Evolutionary conservation across 345 rosid species (phyloP).

Genomic region (Sonneratia caseolaris): DNA sequence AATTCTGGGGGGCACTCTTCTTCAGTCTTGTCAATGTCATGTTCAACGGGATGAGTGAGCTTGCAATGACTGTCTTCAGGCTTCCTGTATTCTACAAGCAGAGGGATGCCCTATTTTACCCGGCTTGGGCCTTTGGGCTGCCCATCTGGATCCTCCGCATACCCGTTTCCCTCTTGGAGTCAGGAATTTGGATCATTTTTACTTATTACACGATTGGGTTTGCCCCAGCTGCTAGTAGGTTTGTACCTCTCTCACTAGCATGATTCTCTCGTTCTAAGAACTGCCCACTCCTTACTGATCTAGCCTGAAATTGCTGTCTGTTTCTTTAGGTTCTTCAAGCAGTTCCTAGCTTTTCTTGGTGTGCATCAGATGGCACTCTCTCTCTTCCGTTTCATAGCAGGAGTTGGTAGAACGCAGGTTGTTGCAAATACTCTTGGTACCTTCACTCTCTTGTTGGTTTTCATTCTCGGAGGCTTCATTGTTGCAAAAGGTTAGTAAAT

Average conservation of each 20-base stretch:
- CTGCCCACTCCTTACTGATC: not conserved
- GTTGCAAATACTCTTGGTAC: slow-evolving; percentile 42
- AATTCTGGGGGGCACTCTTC: slow-evolving; percentile 47
- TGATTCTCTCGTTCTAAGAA: not conserved
- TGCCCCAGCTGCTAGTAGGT: slow-evolving; percentile 40
- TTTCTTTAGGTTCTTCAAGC: slow-evolving; percentile 36
- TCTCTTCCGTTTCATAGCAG: slow-evolving; percentile 44
- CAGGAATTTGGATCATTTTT: slow-evolving; percentile 31
- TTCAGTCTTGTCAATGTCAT: slow-evolving; percentile 33
- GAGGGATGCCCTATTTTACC: slow-evolving; percentile 49
- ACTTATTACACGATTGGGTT: slow-evolving; percentile 52
- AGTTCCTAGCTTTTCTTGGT: slow-evolving; percentile 29
- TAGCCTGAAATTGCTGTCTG: not conserved
- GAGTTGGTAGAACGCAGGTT: slow-evolving; percentile 36
- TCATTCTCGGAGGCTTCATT: slow-evolving; percentile 34
- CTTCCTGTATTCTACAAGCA: slow-evolving; percentile 78
- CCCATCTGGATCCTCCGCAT: slow-evolving; percentile 47
- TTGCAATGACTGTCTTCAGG: slow-evolving; percentile 58
- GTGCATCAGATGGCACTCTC: slow-evolving; percentile 43
- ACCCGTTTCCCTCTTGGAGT: slow-evolving; percentile 50
- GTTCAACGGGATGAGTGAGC: slow-evolving; percentile 45
- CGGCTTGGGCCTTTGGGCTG: slow-evolving; percentile 55
- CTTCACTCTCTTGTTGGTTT: slow-evolving; percentile 31
- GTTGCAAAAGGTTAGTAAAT: slow-evolving; percentile 16
- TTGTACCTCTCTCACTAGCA: slow-evolving; percentile 3